Evolutionary conservation across 495 filamentous ascomycete species (phyloP).

Genomic region (Poronia punctata): DNA sequence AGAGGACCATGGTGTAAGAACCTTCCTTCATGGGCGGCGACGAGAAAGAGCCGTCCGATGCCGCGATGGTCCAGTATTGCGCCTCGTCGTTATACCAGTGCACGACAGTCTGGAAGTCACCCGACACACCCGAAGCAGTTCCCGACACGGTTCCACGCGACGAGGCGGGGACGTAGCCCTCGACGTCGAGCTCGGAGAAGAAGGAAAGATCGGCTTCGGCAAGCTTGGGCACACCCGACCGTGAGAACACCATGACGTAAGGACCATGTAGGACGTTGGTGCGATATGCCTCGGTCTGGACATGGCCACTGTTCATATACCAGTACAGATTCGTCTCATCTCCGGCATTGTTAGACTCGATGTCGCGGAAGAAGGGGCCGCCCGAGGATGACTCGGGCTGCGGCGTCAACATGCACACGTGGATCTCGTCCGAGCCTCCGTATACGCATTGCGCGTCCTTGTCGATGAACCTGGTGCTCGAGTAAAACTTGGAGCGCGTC

Average conservation of each 20-base stretch:
- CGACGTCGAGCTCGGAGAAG: conserved; percentile 49
- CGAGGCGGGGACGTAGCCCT: conserved; percentile 49
- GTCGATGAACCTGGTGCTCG: conserved; percentile 59
- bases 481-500: conserved; percentile 65
- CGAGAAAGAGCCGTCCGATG: conserved; percentile 47
- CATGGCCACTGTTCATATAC: conserved; percentile 63
- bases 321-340: conserved; percentile 54
- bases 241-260: conserved; percentile 55
- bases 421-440: conserved; percentile 35
- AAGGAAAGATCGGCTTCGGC: conserved; percentile 49
- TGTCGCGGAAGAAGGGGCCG: conserved; percentile 58
- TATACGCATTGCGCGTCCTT: conserved; percentile 55
- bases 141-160: conserved; percentile 53
- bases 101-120: conserved; percentile 47
- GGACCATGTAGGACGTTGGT: conserved; percentile 61
- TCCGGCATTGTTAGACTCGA: conserved; percentile 57
- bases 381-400: conserved; percentile 48
- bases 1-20: conserved; percentile 60
- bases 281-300: conserved; percentile 55
- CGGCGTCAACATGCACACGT: conserved; percentile 47
- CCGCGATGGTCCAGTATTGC: conserved; percentile 57
- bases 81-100: conserved; percentile 59
- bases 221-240: conserved; percentile 46
- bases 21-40: conserved; percentile 63
- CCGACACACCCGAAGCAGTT: conserved; percentile 44